Conservation (phyloP, 495 filamentous ascomycete species). For the Hyaloscypha bicolor region DNA sequence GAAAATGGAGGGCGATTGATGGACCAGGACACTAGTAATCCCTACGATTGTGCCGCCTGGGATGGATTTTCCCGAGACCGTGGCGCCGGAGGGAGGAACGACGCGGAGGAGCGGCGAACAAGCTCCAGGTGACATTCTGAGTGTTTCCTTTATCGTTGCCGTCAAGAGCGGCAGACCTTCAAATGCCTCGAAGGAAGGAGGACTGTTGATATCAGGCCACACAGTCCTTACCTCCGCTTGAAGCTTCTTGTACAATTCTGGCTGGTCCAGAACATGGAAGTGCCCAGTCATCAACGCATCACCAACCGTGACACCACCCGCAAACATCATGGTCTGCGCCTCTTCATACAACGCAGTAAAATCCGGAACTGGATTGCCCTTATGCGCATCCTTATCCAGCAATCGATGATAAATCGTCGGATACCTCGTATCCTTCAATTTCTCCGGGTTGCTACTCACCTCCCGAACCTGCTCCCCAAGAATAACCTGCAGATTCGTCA, state of each 20-base stretch:
- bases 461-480: constrained; percentile 22
- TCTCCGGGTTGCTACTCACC: constrained; percentile 17
- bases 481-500: constrained; percentile 18
- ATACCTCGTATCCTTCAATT: constrained; percentile 35
- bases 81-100: constrained; percentile 19
- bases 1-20: constrained; percentile 45
- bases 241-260: constrained; percentile 28
- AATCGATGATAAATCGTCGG: constrained; percentile 44
- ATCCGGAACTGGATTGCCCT: constrained; percentile 14
- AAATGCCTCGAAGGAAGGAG: constrained; percentile 35
- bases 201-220: constrained; percentile 35
- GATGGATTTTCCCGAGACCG: constrained; percentile 30
- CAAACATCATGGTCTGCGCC: constrained; percentile 42
- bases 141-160: constrained; percentile 38
- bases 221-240: constrained; percentile 35
- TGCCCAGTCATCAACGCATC: constrained; percentile 38
- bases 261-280: constrained; percentile 39
- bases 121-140: constrained; percentile 28
- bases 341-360: constrained; percentile 38
- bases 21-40: constrained; percentile 45
- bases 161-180: constrained; percentile 39
- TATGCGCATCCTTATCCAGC: constrained; percentile 30
- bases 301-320: constrained; percentile 44
- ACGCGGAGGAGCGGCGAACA: constrained; percentile 23
- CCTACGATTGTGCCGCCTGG: constrained; percentile 36